Conservation (phyloP, 2,329 filamentous ascomycete genomes). For the Trichoderma oligosporum region DNA sequence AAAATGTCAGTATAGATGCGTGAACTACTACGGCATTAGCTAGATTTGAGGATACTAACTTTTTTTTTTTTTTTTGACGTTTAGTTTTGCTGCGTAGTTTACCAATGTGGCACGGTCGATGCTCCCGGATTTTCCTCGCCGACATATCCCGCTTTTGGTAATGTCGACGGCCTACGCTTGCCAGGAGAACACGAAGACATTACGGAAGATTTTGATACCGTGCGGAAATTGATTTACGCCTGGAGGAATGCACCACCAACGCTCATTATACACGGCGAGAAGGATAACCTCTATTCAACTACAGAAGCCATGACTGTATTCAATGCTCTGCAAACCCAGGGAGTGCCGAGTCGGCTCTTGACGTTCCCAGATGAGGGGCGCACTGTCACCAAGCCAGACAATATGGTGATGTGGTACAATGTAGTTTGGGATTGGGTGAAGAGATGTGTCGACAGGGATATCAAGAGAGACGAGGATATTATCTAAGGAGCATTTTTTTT, state of each 20-base stretch:
- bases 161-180: no score
- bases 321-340: constrained; percentile 65
- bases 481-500: background rate
- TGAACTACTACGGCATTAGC: background rate
- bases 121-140: constrained; percentile 25
- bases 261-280: constrained; percentile 67
- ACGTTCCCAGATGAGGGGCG: constrained; percentile 72
- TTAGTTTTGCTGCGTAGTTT: constrained; percentile 36
- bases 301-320: constrained; percentile 63
- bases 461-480: constrained; percentile 22
- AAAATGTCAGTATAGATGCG: constrained; percentile 34
- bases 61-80: no score
- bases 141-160: constrained; percentile 24
- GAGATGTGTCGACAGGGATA: constrained; percentile 36
- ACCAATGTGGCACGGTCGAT: constrained; percentile 46
- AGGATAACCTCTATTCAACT: constrained; percentile 56
- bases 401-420: constrained; percentile 64
- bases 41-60: background rate
- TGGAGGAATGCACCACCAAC: constrained; percentile 63
- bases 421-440: constrained; percentile 66
- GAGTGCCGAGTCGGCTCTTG: constrained; percentile 65
- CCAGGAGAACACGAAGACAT: no score
- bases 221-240: constrained; percentile 39
- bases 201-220: no score
- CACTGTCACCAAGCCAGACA: constrained; percentile 66